These are phyloP conservation scores for Pelargonium hybrid DNA, from an alignment of 441 rosid species.

Conservation along the genomic window DNA sequence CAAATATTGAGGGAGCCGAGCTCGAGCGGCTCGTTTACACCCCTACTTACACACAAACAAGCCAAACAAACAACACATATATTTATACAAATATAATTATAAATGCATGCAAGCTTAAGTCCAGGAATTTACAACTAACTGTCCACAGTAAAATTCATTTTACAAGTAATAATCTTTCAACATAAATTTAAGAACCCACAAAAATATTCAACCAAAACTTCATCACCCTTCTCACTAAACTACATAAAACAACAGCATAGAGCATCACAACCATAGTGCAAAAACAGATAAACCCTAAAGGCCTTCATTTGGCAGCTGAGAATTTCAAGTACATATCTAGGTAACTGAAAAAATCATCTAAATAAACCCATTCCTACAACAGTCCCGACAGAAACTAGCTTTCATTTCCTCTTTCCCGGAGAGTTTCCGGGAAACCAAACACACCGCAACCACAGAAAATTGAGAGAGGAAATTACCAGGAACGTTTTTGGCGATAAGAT, in stretches of 20 bases:
- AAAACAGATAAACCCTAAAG: neutral
- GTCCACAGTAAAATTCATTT: neutral
- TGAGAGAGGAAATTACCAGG: slow-evolving; percentile 24
- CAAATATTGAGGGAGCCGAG: no score
- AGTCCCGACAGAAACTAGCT: neutral
- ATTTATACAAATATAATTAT: neutral
- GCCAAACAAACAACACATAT: neutral
- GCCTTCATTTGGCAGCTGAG: neutral
- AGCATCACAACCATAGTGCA: neutral
- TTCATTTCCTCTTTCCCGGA: neutral
- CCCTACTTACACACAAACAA: neutral
- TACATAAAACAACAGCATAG: neutral
- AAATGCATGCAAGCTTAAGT: neutral
- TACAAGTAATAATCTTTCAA: neutral
- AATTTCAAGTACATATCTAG: neutral
- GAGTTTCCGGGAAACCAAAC: slow-evolving; percentile 17
- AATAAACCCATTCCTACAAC: neutral
- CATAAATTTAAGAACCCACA: neutral
- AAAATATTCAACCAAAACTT: neutral
- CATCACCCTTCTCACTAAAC: neutral
- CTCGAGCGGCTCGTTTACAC: no score
- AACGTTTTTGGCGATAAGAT: slow-evolving; percentile 24
- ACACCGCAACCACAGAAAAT: slow-evolving; percentile 11
- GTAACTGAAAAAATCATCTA: neutral
- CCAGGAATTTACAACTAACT: neutral